phyloP scores from a whole-genome alignment of 2,329 filamentous ascomycete species.

The Xylariomycetidae sp. region DNA sequence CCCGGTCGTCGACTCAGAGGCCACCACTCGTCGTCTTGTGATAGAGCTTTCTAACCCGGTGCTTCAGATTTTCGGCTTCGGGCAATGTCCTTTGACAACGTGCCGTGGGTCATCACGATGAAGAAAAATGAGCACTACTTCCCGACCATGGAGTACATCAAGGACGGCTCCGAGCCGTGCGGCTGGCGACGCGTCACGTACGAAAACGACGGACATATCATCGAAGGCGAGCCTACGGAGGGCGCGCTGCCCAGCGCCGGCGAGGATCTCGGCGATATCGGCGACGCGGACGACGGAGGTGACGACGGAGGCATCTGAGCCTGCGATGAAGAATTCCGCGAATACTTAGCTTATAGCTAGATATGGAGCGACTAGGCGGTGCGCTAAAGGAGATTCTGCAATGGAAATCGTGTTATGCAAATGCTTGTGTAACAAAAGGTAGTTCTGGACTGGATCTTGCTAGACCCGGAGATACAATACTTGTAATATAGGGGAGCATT shows the following conservation, averaged over 20 bases:
- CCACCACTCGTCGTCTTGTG: not conserved
- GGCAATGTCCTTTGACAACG: conserved; percentile 97
- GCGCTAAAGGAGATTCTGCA: too few relatives aligned
- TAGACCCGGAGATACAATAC: too few relatives aligned
- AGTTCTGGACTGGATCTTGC: too few relatives aligned
- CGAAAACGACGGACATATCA: conserved; percentile 43
- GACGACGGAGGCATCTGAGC: conserved; percentile 1
- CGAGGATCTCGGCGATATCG: conserved; percentile 19
- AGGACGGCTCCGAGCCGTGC: conserved; percentile 51
- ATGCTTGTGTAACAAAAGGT: too few relatives aligned
- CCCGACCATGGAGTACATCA: conserved; percentile 64
- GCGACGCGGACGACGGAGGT: conserved; percentile 7
- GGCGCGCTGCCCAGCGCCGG: conserved; percentile 37
- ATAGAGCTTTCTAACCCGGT: conserved; percentile 18
- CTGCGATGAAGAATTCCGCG: not conserved
- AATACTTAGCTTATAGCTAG: conserved; percentile 4
- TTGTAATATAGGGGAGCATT: too few relatives aligned
- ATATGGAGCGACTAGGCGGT: too few relatives aligned
- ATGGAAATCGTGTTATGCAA: too few relatives aligned
- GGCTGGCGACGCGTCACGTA: conserved; percentile 61
- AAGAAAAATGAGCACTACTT: conserved; percentile 99
- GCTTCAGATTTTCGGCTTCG: conserved; percentile 78
- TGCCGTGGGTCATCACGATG: conserved; percentile 99
- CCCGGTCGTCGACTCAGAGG: not conserved
- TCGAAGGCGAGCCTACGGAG: conserved; percentile 49